Evolutionary conservation across 495 filamentous ascomycete genomes (phyloP).

Genomic region (Bathelium albidoporum): DNA sequence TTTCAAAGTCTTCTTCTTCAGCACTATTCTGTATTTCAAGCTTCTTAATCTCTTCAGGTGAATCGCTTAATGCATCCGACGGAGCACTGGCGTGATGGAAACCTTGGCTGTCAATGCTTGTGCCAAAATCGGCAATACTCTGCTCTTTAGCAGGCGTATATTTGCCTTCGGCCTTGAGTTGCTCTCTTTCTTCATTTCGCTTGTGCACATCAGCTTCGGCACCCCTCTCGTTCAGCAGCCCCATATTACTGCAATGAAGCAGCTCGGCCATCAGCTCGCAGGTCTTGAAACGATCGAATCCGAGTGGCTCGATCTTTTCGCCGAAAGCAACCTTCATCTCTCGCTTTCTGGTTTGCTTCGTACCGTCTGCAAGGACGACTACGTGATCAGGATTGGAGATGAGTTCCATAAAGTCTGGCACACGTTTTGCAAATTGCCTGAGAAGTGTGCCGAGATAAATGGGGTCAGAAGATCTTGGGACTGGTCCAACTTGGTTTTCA

Average conservation of each 20-base stretch:
- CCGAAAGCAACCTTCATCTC: constrained; percentile 80
- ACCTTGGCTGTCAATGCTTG: constrained; percentile 33
- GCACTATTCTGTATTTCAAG: constrained; percentile 65
- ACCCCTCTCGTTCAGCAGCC: constrained; percentile 82
- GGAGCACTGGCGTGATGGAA: constrained; percentile 38
- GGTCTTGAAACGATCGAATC: constrained; percentile 97
- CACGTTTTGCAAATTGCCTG: constrained; percentile 75
- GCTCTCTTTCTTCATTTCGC: constrained; percentile 72
- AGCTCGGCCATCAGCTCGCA: constrained; percentile 98
- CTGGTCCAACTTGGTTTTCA: constrained; percentile 67
- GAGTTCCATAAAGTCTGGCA: constrained; percentile 92
- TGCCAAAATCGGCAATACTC: constrained; percentile 31
- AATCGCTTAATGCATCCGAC: constrained; percentile 25
- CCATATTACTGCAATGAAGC: constrained; percentile 98
- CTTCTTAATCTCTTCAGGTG: constrained; percentile 35
- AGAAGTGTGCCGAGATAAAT: constrained; percentile 95
- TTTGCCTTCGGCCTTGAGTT: constrained; percentile 60
- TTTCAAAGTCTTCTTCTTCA: constrained; percentile 93
- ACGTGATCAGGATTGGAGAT: constrained; percentile 59
- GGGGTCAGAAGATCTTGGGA: constrained; percentile 74
- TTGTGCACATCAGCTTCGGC: constrained; percentile 77
- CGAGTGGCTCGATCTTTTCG: constrained; percentile 81
- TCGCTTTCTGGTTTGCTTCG: constrained; percentile 48
- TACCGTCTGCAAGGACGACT: constrained; percentile 47
- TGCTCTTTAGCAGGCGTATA: constrained; percentile 22